Evolutionary conservation across 2,329 filamentous ascomycete species (phyloP), one percentile per base, ranked within the genome.

Genomic region (Epichloe festucae): DNA sequence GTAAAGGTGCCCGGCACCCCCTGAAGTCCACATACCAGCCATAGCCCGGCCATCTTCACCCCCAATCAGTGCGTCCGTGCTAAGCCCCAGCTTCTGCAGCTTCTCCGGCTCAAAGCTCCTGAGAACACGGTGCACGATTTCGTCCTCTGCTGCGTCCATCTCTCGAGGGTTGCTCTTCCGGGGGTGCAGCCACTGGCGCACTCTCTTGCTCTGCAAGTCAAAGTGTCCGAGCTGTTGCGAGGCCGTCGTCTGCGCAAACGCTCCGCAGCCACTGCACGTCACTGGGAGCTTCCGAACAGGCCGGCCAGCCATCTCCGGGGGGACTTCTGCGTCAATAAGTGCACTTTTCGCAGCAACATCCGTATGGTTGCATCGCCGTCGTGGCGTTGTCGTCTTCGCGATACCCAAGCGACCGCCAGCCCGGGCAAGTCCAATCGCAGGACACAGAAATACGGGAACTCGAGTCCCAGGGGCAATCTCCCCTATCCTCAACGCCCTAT

Each of bases 181-280:
- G 62, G 58, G 58, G 7, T 63, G 54, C n/a, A 69, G 54, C 60
- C 75, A 83, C 36, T 66, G 68, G 56, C 64, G 70, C 4, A 82
- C 73, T 2, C 72, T 69, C 57, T 71, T 79, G 55, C 77, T 74
- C 38, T 62, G 63, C 31, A 76, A 52, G 53, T 77, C 70, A 60
- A 74, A 85, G 63, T 77, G 83, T 4, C 79, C 79, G 5, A 82
- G 69, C 53, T 75, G 67, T 31, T 73, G 63, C 1, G 75, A 64
- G 17, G 76, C 64, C 0, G 63, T 62, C 0, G 73, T 79, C 62
- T 86, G 82, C 45, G 79, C 72, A 57, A 83, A 72, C 14, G 82
- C 81, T 44, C 82, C 82, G 61, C 82, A 86, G 38, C 82, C 82
- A 12, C 73, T 72, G 58, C 82, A 86, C 56, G 76, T 78, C 11